Conservation (phyloP, 768 basidiomycete species). For the Melanogaster broomeanus region DNA sequence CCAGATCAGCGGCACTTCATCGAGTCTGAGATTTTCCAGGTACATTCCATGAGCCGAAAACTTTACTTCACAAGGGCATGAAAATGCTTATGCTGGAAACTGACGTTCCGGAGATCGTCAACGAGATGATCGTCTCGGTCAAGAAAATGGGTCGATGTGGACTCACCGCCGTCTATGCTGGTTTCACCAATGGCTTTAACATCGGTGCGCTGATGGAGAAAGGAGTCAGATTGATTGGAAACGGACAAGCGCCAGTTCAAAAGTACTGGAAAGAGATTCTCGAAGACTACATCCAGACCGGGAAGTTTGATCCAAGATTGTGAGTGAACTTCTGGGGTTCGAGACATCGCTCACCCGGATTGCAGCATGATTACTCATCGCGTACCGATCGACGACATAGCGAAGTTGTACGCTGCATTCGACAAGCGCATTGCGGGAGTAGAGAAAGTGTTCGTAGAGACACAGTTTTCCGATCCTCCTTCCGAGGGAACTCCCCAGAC, state of each 20-base stretch:
- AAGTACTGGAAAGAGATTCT: constrained; percentile 74
- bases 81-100: constrained; percentile 76
- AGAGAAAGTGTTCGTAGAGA: constrained; percentile 76
- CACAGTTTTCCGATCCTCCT: constrained; percentile 49
- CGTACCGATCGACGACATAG: constrained; percentile 65
- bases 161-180: constrained; percentile 69
- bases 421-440: constrained; percentile 59
- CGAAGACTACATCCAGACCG: constrained; percentile 59
- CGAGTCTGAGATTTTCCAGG: constrained; percentile 24
- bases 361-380: constrained; percentile 55
- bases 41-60: constrained; percentile 74
- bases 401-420: constrained; percentile 63
- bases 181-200: constrained; percentile 67
- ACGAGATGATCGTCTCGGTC: constrained; percentile 49
- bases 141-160: constrained; percentile 62
- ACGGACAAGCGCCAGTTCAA: constrained; percentile 76
- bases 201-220: constrained; percentile 80
- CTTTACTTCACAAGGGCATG: constrained; percentile 62
- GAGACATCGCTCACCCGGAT: not conserved
- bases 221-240: constrained; percentile 69
- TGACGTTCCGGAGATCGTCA: constrained; percentile 65
- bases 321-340: constrained; percentile 28
- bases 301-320: constrained; percentile 68
- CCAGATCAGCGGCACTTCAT: constrained; percentile 5
- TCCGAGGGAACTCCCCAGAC: constrained; percentile 50